Conservation (phyloP, 371 early-diverging fungal genomes). For the Haplosporangium sp. region DNA sequence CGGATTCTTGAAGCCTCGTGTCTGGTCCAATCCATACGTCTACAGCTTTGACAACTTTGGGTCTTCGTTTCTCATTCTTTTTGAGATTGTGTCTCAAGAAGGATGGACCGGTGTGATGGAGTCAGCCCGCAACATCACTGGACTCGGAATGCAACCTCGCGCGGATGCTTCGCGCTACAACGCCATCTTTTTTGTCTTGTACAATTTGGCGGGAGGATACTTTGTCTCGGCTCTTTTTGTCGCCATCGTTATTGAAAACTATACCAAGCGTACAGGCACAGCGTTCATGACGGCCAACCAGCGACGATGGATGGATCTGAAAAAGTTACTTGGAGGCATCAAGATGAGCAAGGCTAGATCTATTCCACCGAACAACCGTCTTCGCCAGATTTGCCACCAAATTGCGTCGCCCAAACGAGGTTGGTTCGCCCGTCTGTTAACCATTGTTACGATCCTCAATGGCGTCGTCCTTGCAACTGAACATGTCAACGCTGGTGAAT, state of each 20-base stretch:
- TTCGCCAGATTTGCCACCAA: constrained; percentile 62
- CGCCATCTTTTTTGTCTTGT: constrained; percentile 74
- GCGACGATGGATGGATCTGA: constrained; percentile 76
- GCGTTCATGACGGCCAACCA: constrained; percentile 77
- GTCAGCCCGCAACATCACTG: constrained; percentile 64
- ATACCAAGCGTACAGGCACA: constrained; percentile 69
- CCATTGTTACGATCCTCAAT: constrained; percentile 61
- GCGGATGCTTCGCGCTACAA: constrained; percentile 65
- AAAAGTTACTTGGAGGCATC: constrained; percentile 70
- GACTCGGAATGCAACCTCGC: constrained; percentile 60
- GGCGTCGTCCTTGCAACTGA: constrained; percentile 69
- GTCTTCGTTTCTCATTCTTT: constrained; percentile 66
- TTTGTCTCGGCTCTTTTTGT: constrained; percentile 76
- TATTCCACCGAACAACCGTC: constrained; percentile 46
- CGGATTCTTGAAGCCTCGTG: constrained; percentile 62
- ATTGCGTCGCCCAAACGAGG: constrained; percentile 64
- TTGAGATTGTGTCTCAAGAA: constrained; percentile 78
- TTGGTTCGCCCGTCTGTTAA: constrained; percentile 62
- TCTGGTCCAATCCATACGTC: constrained; percentile 72
- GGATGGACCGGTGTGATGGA: constrained; percentile 77
- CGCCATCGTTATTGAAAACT: constrained; percentile 77
- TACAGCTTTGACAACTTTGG: constrained; percentile 79
- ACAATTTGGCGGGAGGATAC: constrained; percentile 71
- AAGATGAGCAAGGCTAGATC: constrained; percentile 68
- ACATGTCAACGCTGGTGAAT: constrained; percentile 31